Evolutionary conservation across 768 basidiomycete species (phyloP).

Genomic region (Podaxis sp.): DNA sequence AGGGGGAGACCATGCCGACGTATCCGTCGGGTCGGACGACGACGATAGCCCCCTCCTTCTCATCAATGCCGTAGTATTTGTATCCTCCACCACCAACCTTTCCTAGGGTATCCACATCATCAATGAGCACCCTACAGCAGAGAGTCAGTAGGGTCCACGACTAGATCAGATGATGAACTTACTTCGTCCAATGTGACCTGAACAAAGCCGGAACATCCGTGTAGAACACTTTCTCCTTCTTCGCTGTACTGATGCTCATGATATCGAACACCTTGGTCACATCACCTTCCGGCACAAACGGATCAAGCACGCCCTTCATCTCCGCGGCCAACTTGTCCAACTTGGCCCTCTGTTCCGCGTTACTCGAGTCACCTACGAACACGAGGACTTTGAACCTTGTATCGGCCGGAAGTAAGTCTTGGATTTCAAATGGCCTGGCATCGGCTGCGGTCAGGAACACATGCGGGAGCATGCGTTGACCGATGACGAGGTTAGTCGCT

Average conservation of each 20-base stretch:
- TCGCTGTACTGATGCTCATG: conserved; percentile 34
- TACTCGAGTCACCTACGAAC: conserved; percentile 46
- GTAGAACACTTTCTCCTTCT: conserved; percentile 38
- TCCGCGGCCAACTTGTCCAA: conserved; percentile 31
- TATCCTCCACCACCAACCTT: conserved; percentile 54
- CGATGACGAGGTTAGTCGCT: conserved; percentile 43
- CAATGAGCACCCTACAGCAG: conserved; percentile 51
- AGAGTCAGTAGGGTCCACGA: not conserved
- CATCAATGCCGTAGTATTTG: conserved; percentile 48
- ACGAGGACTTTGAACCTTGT: conserved; percentile 54
- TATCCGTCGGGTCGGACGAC: conserved; percentile 68
- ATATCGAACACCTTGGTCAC: conserved; percentile 42
- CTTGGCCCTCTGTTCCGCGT: conserved; percentile 26
- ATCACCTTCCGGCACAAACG: conserved; percentile 26
- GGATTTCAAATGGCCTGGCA: conserved; percentile 47
- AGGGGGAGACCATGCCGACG: conserved; percentile 53
- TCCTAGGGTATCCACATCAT: conserved; percentile 48
- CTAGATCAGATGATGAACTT: conserved; percentile 18
- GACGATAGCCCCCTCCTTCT: conserved; percentile 43
- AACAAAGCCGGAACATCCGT: conserved; percentile 46
- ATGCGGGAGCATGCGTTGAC: conserved; percentile 52
- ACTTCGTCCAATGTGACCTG: conserved; percentile 63
- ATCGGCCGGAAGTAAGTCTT: conserved; percentile 51
- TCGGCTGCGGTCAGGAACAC: conserved; percentile 50
- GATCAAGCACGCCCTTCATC: conserved; percentile 29